Conservation (phyloP, 306 rosid species). For the apple (Malus domestica) region ASM211411v1 NC_041798.1:32427001-32427500, state of each 20-base stretch:
- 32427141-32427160: constrained; percentile 1
- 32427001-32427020: not conserved
- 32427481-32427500: constrained; percentile 13
- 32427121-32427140: not conserved
- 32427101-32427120: not conserved
- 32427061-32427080: not conserved
- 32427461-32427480: constrained; percentile 58
- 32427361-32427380: constrained; percentile 81
- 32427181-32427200: not conserved
- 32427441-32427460: constrained; percentile 86
- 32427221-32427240: constrained; percentile 86
- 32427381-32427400: constrained; percentile 97
- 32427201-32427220: constrained; percentile 26
- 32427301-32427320: constrained; percentile 76
- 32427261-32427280: constrained; percentile 80
- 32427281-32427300: constrained; percentile 84
- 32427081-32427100: not conserved
- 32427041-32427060: not conserved
- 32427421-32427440: constrained; percentile 86
- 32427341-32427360: constrained; percentile 87
- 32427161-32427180: constrained; percentile 6
- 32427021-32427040: not conserved
- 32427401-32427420: constrained; percentile 98
- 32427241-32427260: constrained; percentile 95
- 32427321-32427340: constrained; percentile 82